These are phyloP conservation scores for Chenopodium formosanum DNA, from an alignment of 148 eudicot species.

Conservation along the genomic window DNA sequence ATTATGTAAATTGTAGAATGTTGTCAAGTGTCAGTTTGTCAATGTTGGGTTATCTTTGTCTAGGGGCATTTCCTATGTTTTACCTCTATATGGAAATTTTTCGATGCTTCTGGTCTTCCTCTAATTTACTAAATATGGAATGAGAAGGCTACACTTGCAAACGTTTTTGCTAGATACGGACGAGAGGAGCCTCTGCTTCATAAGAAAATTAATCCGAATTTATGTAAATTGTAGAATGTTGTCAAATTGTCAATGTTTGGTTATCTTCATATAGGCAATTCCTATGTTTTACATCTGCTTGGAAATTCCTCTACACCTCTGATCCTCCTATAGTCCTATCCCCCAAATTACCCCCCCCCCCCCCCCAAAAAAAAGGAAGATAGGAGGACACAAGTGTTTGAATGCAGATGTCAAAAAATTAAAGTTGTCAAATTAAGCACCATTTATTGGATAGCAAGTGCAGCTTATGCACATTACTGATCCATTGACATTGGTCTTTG, in stretches of 20 bases:
- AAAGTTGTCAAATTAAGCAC: neutral
- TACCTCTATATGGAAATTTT: neutral
- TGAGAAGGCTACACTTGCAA: constrained; percentile 71
- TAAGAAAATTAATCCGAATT: constrained; percentile 28
- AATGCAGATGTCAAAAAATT: neutral
- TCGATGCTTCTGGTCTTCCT: neutral
- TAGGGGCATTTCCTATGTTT: neutral
- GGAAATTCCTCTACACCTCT: too few species aligned
- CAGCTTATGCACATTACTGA: neutral
- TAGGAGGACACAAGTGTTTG: neutral
- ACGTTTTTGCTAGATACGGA: constrained; percentile 67
- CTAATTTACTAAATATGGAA: neutral
- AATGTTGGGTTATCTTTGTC: neutral
- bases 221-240: constrained; percentile 8
- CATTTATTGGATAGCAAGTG: too few species aligned
- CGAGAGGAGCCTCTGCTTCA: constrained; percentile 36
- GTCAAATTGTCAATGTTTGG: neutral
- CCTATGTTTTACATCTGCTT: neutral
- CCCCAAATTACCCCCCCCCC: too few species aligned
- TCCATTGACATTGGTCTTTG: neutral
- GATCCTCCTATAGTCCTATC: too few species aligned
- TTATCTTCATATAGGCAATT: neutral
- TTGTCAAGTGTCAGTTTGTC: constrained; percentile 6
- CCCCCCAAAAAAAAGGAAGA: too few species aligned
- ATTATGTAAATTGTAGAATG: constrained; percentile 13